Evolutionary conservation across 139 green algal species (phyloP).

Genomic region (Choricystis sp.): DNA sequence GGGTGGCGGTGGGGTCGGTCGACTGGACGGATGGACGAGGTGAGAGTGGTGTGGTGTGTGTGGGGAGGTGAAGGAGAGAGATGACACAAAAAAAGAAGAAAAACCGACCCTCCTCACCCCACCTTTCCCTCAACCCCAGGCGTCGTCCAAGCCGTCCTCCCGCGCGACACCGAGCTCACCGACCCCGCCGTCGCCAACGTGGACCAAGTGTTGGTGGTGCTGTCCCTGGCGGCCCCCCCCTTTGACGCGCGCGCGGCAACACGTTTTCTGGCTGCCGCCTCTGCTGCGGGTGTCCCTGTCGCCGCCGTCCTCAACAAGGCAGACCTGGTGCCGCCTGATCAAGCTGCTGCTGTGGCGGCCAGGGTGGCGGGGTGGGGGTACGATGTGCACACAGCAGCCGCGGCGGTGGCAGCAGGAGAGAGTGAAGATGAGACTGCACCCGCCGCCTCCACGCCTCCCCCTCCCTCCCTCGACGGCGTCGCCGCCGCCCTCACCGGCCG

Average conservation of each 20-base stretch:
- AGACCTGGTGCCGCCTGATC: slow-evolving; percentile 40
- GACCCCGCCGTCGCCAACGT: slow-evolving; percentile 86
- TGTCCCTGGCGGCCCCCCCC: slow-evolving; percentile 55
- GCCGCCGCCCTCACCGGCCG: slow-evolving; percentile 21
- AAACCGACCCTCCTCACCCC: neutral
- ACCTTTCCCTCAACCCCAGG: slow-evolving; percentile 16
- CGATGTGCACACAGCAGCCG: neutral
- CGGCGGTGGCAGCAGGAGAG: neutral
- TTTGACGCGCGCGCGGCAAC: slow-evolving; percentile 59
- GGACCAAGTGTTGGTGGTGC: slow-evolving; percentile 76
- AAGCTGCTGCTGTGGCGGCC: slow-evolving; percentile 19
- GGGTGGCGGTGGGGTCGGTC: slow-evolving; percentile 51
- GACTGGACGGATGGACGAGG: slow-evolving; percentile 57
- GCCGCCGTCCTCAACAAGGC: slow-evolving; percentile 87
- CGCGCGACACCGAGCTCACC: slow-evolving; percentile 35
- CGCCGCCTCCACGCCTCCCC: no score
- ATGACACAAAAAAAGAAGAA: no score
- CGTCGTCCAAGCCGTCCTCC: slow-evolving; percentile 58
- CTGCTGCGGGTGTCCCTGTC: slow-evolving; percentile 58
- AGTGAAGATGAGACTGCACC: neutral
- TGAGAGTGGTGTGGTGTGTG: slow-evolving; percentile 1
- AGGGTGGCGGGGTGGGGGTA: slow-evolving; percentile 26
- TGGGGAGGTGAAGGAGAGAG: no score
- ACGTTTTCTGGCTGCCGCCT: slow-evolving; percentile 70
- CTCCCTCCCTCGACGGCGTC: slow-evolving; percentile 36